These are phyloP conservation scores for Musa schizocarpa DNA, from an alignment of 176 grass and related monocot species.

Conservation along the genomic window DNA sequence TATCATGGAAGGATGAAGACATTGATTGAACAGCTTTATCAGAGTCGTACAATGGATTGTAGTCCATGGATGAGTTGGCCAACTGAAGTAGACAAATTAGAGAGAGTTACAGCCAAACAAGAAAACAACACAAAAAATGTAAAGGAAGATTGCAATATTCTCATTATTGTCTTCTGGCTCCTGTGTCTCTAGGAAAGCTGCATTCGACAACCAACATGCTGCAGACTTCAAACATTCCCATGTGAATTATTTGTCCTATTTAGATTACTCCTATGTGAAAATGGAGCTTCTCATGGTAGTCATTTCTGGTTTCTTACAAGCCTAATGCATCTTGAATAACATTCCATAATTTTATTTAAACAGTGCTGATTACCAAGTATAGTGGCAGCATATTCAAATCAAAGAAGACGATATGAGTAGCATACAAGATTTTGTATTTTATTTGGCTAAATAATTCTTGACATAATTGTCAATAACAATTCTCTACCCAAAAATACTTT, in stretches of 20 bases:
- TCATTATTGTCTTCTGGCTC: background rate
- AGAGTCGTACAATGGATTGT: slow-evolving; percentile 78
- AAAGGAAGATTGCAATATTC: background rate
- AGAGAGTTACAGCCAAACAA: background rate
- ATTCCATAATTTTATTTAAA: background rate
- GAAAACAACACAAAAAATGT: background rate
- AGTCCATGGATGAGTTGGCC: slow-evolving; percentile 56
- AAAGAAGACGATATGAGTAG: background rate
- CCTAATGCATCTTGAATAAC: background rate
- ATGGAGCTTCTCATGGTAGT: background rate
- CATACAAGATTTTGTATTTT: too few relatives aligned
- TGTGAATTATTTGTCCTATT: too few relatives aligned
- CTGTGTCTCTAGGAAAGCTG: background rate
- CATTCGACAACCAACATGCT: too few relatives aligned
- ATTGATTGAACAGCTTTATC: slow-evolving; percentile 55
- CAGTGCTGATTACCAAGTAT: background rate
- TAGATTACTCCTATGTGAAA: background rate
- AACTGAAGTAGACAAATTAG: slow-evolving; percentile 26
- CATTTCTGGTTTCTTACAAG: background rate
- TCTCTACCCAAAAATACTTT: background rate
- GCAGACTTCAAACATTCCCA: too few relatives aligned
- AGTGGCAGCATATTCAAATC: background rate
- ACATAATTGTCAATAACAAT: background rate
- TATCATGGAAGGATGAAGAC: slow-evolving; percentile 95
- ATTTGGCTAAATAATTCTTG: background rate